Base-by-base conservation (phyloP, 768 basidiomycete species). In the Albatrellus ellisii region DNA sequence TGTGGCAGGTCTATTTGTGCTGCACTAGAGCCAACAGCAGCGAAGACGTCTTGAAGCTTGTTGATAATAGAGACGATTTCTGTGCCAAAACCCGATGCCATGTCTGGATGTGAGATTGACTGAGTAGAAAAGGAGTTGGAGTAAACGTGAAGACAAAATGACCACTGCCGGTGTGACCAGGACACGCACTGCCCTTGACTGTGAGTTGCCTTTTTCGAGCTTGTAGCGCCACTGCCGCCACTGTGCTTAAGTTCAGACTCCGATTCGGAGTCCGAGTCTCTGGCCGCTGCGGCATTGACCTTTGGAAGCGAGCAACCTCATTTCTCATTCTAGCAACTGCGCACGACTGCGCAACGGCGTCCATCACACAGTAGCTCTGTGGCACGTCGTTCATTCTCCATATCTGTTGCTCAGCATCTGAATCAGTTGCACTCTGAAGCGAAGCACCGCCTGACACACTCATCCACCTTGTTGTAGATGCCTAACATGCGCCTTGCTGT, bases 31-130 rank as follows among this genome's bases (percentile, higher is more conserved):
- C 87, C 87, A 47, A 90, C 80, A 14, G 87, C 77, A 27, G 76
- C 72, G 61, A 90, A 90, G 50, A 88, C 87, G 67, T 90, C 87
- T 60, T 90, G 87, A 34, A 90, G 79, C 56, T 85, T 90, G 72
- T 90, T 90, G 56, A 90, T 67, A 39, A 84, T 73, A 26, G 66
- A 58, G 41, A 90, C 86, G 48, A 90, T 84, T 57, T 90, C 87
- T 50, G 73, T 67, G 41, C 87, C 87, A 51, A 90, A 76, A 42
- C 81, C 61, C 32, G 77, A 68, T 28, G 77, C 66, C 58, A 68
- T 67, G 44, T 41, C 45, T 45, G 35, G 43, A 36, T 35, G 48
- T 39, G 42, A 34, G 35, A 21, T 24, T 41, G 43, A 14, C 22
- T 42, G 28, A 43, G 17, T 38, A 35, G 42, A 36, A 46, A 45